phyloP scores from a whole-genome alignment of 371 early-diverging fungal genomes.

The Apophysomyces sp. region DNA sequence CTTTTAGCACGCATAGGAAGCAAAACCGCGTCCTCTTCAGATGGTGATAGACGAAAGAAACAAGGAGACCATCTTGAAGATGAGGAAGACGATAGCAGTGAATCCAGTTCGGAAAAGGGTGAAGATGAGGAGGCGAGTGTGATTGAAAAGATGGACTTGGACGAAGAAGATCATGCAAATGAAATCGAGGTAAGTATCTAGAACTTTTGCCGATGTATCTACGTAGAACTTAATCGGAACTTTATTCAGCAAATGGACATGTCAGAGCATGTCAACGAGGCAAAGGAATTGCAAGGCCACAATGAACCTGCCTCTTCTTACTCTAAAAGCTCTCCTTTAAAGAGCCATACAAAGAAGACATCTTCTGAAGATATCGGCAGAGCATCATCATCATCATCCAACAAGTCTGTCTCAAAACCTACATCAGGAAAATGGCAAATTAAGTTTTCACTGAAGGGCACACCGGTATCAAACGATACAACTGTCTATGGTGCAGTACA shows the following conservation, averaged over 20 bases:
- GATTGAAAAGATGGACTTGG: constrained; percentile 2
- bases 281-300: neutral
- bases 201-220: no score
- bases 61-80: constrained; percentile 22
- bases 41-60: constrained; percentile 22
- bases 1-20: constrained; percentile 54
- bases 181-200: neutral
- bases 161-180: neutral
- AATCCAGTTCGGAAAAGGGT: constrained; percentile 1
- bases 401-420: neutral
- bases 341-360: neutral
- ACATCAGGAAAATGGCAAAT: constrained; percentile 47
- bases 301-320: neutral
- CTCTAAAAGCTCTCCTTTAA: neutral
- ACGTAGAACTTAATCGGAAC: no score
- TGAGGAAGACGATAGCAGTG: constrained; percentile 31
- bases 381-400: neutral
- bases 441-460: constrained; percentile 50
- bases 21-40: neutral
- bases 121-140: neutral
- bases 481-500: constrained; percentile 66
- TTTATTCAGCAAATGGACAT: neutral
- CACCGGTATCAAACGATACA: constrained; percentile 50
- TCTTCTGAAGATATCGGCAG: neutral
- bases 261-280: neutral